Conservation (phyloP, 2,329 filamentous ascomycete species). For the Cladosporium cucumerinum region DNA sequence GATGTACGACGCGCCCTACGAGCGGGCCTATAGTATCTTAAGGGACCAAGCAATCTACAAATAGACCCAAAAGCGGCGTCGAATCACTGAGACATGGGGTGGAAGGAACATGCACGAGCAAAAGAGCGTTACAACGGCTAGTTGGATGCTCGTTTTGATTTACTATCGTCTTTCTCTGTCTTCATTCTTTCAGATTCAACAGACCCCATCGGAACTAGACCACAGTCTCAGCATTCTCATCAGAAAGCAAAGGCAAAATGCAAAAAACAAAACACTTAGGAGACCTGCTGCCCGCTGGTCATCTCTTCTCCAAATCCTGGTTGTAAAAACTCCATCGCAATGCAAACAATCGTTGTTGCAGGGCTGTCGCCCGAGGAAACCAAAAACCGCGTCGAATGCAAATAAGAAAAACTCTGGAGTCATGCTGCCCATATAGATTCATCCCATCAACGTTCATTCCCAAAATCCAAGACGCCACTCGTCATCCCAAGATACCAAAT, state of each 20-base stretch:
- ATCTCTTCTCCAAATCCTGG: neutral
- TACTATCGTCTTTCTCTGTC: neutral
- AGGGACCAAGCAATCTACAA: neutral
- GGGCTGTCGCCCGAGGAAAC: neutral
- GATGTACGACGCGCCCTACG: neutral
- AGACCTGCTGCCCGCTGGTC: constrained; percentile 1
- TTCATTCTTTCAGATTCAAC: neutral
- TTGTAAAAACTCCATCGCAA: neutral
- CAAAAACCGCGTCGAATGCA: neutral
- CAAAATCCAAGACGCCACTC: neutral
- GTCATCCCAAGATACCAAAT: neutral
- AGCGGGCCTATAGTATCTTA: neutral
- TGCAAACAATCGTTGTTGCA: neutral
- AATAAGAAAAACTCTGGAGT: neutral
- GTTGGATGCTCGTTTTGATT: constrained; percentile 5
- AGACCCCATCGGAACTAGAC: neutral
- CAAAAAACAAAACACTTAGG: neutral
- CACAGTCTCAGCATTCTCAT: neutral
- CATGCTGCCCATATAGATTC: neutral
- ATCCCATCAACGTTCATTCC: neutral
- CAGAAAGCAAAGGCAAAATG: neutral
- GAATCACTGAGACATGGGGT: neutral
- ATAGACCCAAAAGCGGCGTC: neutral
- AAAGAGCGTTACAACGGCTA: constrained; percentile 7
- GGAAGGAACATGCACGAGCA: neutral